Conservation (phyloP, 2,329 filamentous ascomycete species). For the Penicillium sp. region DNA sequence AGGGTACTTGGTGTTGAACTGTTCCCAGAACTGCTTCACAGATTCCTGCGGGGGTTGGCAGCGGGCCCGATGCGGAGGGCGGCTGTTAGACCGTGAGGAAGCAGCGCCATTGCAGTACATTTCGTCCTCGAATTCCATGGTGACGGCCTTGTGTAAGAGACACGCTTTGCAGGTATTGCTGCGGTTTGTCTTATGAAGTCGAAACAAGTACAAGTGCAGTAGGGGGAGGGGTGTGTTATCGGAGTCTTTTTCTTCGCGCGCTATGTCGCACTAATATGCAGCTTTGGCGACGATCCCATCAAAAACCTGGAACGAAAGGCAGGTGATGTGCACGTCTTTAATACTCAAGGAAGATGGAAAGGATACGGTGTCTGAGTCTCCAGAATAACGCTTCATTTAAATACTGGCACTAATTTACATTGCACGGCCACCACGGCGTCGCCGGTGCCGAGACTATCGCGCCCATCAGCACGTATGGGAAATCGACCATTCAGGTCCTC, state of each 20-base stretch:
- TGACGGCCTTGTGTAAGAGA: not conserved
- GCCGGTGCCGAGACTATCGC: not conserved
- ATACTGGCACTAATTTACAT: not conserved
- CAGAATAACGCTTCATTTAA: not conserved
- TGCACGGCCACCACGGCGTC: constrained; percentile 4
- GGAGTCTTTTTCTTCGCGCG: not conserved
- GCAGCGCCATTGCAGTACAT: constrained; percentile 24
- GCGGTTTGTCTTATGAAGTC: not conserved
- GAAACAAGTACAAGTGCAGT: not conserved
- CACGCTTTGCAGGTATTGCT: too few relatives aligned
- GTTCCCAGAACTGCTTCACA: constrained; percentile 71
- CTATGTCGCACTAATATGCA: not conserved
- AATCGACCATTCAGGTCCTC: not conserved
- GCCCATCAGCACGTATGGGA: constrained; percentile 6
- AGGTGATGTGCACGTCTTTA: not conserved
- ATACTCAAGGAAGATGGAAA: not conserved
- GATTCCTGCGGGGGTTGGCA: constrained; percentile 64
- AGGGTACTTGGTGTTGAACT: constrained; percentile 68
- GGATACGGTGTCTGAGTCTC: not conserved
- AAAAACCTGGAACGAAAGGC: not conserved
- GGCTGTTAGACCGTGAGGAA: constrained; percentile 35
- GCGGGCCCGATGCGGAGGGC: constrained; percentile 40
- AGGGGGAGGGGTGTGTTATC: not conserved
- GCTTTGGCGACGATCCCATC: not conserved
- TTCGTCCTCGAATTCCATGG: constrained; percentile 34